Evolutionary conservation across 345 rosid genomes (phyloP), one percentile per base, ranked within the genome.

Genomic region (Salix udensis): DNA sequence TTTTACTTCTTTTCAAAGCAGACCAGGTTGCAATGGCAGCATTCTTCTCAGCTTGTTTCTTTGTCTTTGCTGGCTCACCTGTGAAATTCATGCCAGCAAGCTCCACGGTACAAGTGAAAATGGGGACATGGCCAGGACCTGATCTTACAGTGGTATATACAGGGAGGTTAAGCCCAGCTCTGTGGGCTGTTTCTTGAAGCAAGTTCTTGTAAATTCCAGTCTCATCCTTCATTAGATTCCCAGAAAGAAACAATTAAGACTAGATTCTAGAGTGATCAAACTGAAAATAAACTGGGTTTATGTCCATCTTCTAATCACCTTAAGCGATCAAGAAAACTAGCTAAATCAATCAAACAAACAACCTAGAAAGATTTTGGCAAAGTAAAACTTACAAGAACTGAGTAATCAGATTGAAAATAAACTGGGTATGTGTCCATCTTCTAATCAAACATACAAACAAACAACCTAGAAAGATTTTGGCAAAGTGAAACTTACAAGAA

Each of bases 21-120:
- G 90, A 89, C 96, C 96, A 91, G 65, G 96, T 92, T 69, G 91
- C 84, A 72, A 87, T 87, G 0, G 93, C 96, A 16, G 93, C 96
- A 84, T 89, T 87, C 82, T 91, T 91, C 89, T 91, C 93, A 14
- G 93, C 96, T 84, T 91, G 93, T 66, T 91, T 91, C 88, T 88
- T 89, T 9, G 93, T 88, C 84, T 91, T 91, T 28, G 96, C 91
- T 18, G 91, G 79, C 15, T 87, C 96, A 12, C 93, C 92, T 4
- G 60, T 82, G 71, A 91, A 89, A 77, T 73, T 89, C 91, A 87
- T 82, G 12, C 92, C 92, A 84, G 93, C 93, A 77, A 91, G 85
- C 80, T 88, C 89, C 76, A 91, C 92, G 0, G 84, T 87, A 60
- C 88, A 89, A 62, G 87, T 86, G 76, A 91, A 91, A 48, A 84